A percentile compares a stretch with the other conserved stretches of the same genome.
Evolutionary conservation across 371 early-diverging fungal genomes (phyloP).

Genomic region (Saksenaea oblongispora): DNA sequence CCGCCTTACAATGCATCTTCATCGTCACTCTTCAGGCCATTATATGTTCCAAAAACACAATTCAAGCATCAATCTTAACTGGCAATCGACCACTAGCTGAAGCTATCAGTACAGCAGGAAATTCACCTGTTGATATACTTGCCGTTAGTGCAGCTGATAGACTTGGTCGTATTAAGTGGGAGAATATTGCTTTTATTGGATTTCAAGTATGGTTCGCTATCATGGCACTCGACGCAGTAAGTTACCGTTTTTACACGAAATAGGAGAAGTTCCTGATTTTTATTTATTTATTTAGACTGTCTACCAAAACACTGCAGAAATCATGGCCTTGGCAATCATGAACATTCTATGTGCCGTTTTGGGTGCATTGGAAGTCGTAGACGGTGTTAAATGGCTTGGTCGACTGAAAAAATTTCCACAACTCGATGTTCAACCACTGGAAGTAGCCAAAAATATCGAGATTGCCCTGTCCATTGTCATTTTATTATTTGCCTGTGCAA

Average conservation of each 20-base stretch:
- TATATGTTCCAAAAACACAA: conserved; percentile 34
- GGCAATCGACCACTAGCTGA: conserved; percentile 15
- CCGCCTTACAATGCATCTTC: conserved; percentile 31
- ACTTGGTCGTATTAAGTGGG: conserved; percentile 42
- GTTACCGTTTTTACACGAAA: conserved; percentile 12
- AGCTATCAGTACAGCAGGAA: neutral
- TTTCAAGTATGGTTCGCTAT: conserved; percentile 45
- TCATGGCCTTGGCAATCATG: conserved; percentile 41
- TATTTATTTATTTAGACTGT: conserved; percentile 30
- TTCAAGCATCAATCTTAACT: conserved; percentile 16
- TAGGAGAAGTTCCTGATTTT: neutral
- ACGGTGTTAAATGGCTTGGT: conserved; percentile 44
- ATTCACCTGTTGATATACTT: conserved; percentile 10
- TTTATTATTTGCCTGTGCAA: conserved; percentile 30
- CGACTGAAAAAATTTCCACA: conserved; percentile 17
- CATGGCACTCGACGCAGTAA: conserved; percentile 52
- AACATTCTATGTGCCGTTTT: conserved; percentile 48
- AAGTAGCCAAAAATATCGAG: conserved; percentile 42
- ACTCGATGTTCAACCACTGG: conserved; percentile 16
- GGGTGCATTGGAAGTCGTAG: conserved; percentile 47
- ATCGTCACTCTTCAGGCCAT: conserved; percentile 30
- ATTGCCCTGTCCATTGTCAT: conserved; percentile 39
- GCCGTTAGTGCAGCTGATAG: conserved; percentile 30
- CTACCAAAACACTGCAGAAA: conserved; percentile 48
- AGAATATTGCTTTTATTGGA: conserved; percentile 42